Evolutionary conservation across 2,329 filamentous ascomycete genomes (phyloP).

Genomic region (Fusarium begoniae): DNA sequence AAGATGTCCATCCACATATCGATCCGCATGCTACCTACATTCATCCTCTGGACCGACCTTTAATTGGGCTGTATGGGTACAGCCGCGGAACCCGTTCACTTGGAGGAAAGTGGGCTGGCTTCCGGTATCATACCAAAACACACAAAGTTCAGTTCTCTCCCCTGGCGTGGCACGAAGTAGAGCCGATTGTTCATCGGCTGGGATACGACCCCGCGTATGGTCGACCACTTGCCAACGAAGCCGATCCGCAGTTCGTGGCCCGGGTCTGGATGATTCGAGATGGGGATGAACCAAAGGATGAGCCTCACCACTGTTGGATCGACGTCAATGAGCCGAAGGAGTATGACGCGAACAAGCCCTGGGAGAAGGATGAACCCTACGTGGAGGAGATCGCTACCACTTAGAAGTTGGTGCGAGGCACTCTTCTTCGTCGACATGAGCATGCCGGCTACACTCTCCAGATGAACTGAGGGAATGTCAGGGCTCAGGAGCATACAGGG

Average conservation of each 20-base stretch:
- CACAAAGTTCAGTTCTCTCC: not conserved
- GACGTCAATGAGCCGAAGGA: not conserved
- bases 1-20: not conserved
- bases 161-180: not conserved
- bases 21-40: rapidly evolving
- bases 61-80: not conserved
- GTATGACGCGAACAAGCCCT: not conserved
- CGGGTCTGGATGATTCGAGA: not conserved
- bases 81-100: not conserved
- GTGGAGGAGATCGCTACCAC: not conserved
- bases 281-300: not conserved
- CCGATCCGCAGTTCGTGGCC: not conserved
- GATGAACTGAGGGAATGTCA: not conserved
- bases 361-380: not conserved
- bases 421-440: not conserved
- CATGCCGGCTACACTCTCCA: not conserved
- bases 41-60: not conserved
- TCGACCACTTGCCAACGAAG: not conserved
- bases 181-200: not conserved
- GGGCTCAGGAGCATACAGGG: rapidly evolving
- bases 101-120: not conserved
- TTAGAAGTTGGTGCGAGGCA: not conserved
- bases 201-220: not conserved
- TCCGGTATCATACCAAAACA: rapidly evolving
- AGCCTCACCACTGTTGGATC: not conserved